phyloP scores from a whole-genome alignment of 2,329 filamentous ascomycete species.

The Colletotrichum incanum region DNA sequence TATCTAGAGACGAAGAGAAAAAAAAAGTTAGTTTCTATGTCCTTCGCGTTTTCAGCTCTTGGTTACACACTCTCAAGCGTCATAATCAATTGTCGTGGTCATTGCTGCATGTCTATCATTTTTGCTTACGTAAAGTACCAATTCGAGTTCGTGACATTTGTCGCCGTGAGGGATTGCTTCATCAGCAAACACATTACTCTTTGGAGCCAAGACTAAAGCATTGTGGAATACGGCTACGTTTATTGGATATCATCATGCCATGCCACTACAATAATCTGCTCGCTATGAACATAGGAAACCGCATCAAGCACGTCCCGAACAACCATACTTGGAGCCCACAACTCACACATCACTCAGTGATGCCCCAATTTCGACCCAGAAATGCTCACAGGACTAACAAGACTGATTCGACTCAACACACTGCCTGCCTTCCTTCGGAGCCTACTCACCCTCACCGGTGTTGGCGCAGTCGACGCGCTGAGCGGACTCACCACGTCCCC shows the following conservation, averaged over 20 bases:
- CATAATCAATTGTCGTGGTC: too few relatives aligned
- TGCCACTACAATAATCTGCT: conserved; percentile 3
- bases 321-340: not conserved
- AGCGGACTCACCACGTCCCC: conserved; percentile 45
- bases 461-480: conserved; percentile 18
- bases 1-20: too few relatives aligned
- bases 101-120: too few relatives aligned
- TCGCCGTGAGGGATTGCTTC: not conserved
- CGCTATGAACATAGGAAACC: not conserved
- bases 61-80: too few relatives aligned
- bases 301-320: too few relatives aligned
- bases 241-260: conserved; percentile 19
- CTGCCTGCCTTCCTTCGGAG: conserved; percentile 41
- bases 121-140: not conserved
- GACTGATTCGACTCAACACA: conserved; percentile 37
- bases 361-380: conserved; percentile 12
- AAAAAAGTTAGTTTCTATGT: too few relatives aligned
- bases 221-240: not conserved
- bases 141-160: not conserved
- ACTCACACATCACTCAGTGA: conserved; percentile 2
- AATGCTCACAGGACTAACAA: conserved; percentile 33
- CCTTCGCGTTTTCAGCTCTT: too few relatives aligned
- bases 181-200: too few relatives aligned
- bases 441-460: conserved; percentile 3
- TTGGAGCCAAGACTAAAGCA: too few relatives aligned